A percentile compares a stretch with the other conserved stretches of the same genome.
Evolutionary conservation across 805 yeast species (phyloP).

Genomic region (Kuraishia capsulata): DNA sequence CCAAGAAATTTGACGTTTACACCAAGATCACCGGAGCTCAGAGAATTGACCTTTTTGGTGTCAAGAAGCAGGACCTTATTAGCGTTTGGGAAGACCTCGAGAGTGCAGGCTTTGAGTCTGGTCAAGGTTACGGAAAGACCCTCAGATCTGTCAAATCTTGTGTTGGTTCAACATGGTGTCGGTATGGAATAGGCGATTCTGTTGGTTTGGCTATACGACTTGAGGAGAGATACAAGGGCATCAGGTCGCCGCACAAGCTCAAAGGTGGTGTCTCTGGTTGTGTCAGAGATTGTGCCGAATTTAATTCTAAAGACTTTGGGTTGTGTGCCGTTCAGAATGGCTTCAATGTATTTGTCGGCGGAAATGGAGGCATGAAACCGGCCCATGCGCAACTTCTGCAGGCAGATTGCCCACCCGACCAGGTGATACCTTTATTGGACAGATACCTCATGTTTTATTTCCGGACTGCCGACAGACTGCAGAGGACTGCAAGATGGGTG

Average conservation of each 20-base stretch:
- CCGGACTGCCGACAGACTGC: slow-evolving; percentile 26
- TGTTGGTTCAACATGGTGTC: slow-evolving; percentile 29
- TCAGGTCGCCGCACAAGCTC: slow-evolving; percentile 27
- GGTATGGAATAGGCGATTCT: slow-evolving; percentile 28
- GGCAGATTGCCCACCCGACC: slow-evolving; percentile 24
- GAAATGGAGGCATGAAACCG: slow-evolving; percentile 31
- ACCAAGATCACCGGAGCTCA: slow-evolving; percentile 29
- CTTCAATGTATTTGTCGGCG: slow-evolving; percentile 26
- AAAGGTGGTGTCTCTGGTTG: slow-evolving; percentile 30
- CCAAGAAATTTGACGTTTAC: slow-evolving; percentile 22
- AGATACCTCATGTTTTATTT: slow-evolving; percentile 28
- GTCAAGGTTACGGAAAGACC: slow-evolving; percentile 28
- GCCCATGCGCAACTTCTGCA: slow-evolving; percentile 26
- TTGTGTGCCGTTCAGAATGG: slow-evolving; percentile 27
- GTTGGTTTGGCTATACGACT: slow-evolving; percentile 27
- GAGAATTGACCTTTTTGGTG: slow-evolving; percentile 25
- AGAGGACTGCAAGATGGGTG: slow-evolving; percentile 29
- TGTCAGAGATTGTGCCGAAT: slow-evolving; percentile 28
- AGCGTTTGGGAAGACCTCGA: slow-evolving; percentile 22
- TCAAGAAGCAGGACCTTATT: slow-evolving; percentile 21
- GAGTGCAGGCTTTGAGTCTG: slow-evolving; percentile 24
- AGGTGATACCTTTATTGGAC: slow-evolving; percentile 25
- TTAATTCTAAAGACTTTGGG: slow-evolving; percentile 28
- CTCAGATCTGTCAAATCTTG: slow-evolving; percentile 27
- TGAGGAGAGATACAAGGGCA: slow-evolving; percentile 27